phyloP scores from a whole-genome alignment of 2,329 filamentous ascomycete species.

The Monilinia aucupariae region DNA sequence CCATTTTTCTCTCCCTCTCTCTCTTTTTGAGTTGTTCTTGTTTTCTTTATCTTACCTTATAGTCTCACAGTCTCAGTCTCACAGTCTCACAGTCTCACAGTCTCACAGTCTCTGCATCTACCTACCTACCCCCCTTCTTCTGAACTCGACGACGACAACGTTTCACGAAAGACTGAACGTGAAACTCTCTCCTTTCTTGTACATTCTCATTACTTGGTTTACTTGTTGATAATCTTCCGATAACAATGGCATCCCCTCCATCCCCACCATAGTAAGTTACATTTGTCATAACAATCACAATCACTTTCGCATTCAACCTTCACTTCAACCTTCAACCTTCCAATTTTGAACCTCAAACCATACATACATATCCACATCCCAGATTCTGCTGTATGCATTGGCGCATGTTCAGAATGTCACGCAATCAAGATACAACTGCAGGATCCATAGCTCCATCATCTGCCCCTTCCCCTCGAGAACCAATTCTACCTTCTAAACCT shows the following conservation, averaged over 20 bases:
- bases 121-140: not conserved
- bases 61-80: too few species aligned
- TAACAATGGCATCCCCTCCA: conserved; percentile 15
- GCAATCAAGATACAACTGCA: conserved; percentile 10
- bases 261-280: conserved; percentile 17
- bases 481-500: conserved; percentile 1
- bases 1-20: not conserved
- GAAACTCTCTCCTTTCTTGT: not conserved
- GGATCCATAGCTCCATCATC: not conserved
- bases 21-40: not conserved
- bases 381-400: not conserved
- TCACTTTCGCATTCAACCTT: not conserved
- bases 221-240: not conserved
- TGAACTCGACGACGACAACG: not conserved
- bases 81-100: too few species aligned
- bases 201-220: not conserved
- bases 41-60: too few species aligned
- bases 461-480: conserved; percentile 2
- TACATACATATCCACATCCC: not conserved
- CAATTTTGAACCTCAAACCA: not conserved
- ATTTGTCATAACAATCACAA: not conserved
- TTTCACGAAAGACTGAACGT: not conserved
- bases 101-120: not conserved
- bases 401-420: conserved; percentile 12
- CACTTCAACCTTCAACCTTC: not conserved